These are phyloP conservation scores for Taphrina communis DNA, from an alignment of 1,139 yeast species.

Conservation along the genomic window DNA sequence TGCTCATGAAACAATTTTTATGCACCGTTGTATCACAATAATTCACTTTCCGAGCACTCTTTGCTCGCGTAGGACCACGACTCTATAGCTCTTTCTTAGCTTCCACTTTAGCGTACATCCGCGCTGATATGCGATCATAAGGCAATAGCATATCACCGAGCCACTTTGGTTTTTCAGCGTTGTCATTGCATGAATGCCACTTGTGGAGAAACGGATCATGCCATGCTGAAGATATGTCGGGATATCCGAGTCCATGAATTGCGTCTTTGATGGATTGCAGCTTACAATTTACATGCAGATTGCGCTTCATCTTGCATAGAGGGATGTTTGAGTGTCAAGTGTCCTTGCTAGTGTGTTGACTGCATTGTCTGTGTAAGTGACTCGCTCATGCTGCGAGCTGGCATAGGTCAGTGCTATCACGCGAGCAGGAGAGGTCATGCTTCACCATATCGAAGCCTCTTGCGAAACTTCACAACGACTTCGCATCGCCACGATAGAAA, in stretches of 20 bases:
- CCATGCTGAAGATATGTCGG: not conserved
- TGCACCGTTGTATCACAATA: not conserved
- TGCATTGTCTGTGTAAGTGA: not conserved
- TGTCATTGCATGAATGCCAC: no score
- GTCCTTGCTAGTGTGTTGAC: not conserved
- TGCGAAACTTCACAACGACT: not conserved
- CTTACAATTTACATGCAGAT: not conserved
- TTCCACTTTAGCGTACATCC: not conserved
- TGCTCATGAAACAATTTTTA: not conserved
- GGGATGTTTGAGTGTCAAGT: not conserved
- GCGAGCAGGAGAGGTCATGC: not conserved
- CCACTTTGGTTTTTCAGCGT: no score
- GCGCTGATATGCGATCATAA: not conserved
- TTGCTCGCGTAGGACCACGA: not conserved
- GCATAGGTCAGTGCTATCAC: not conserved
- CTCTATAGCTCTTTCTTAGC: not conserved
- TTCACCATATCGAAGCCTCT: not conserved
- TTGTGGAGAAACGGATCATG: no score
- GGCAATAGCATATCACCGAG: not conserved
- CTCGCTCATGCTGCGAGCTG: constrained; percentile 3
- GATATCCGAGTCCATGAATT: constrained; percentile 3
- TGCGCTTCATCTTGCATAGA: no score
- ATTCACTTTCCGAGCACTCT: not conserved
- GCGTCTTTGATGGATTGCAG: not conserved
- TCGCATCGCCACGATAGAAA: not conserved